These are phyloP conservation scores for Sclerotinia subarctica DNA, from an alignment of 2,329 filamentous ascomycete species.

Conservation along the genomic window DNA sequence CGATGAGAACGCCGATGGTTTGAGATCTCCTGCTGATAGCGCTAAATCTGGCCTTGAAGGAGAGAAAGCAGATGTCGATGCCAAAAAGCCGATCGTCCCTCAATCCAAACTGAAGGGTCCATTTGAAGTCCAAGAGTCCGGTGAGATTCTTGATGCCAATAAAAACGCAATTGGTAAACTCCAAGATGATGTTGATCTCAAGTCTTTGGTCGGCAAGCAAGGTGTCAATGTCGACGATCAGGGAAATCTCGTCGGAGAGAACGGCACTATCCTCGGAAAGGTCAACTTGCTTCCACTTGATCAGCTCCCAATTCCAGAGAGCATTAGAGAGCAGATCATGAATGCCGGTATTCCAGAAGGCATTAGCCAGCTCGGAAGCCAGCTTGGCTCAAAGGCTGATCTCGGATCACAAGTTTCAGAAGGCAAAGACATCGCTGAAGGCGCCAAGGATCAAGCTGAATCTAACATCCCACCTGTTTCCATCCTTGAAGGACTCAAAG, in stretches of 20 bases:
- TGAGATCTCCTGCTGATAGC: conserved; percentile 11
- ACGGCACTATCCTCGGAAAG: conserved; percentile 61
- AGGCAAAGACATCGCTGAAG: conserved; percentile 36
- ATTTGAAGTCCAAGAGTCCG: conserved; percentile 18
- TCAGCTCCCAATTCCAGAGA: conserved; percentile 18
- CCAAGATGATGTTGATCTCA: conserved; percentile 11
- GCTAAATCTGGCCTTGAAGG: conserved; percentile 20
- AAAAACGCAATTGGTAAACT: conserved; percentile 19
- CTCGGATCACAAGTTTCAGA: conserved; percentile 13
- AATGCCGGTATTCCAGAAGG: conserved; percentile 10
- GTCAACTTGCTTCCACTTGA: conserved; percentile 18
- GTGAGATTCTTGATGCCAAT: conserved; percentile 15
- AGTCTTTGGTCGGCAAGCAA: conserved; percentile 14
- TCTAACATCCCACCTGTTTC: conserved; percentile 39
- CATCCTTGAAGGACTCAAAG: conserved; percentile 50
- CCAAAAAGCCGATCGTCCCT: conserved; percentile 9
- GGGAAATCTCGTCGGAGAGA: conserved; percentile 56
- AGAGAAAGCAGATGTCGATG: conserved; percentile 39
- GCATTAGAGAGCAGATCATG: conserved; percentile 12
- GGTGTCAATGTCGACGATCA: conserved; percentile 56
- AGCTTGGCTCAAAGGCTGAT: conserved; percentile 15
- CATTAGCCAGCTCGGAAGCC: conserved; percentile 7
- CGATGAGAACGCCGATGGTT: conserved; percentile 25
- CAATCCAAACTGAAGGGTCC: conserved; percentile 19
- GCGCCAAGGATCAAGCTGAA: conserved; percentile 51